Conservation (phyloP, 495 filamentous ascomycete genomes). For the Podospora pseudoanserina region DNA sequence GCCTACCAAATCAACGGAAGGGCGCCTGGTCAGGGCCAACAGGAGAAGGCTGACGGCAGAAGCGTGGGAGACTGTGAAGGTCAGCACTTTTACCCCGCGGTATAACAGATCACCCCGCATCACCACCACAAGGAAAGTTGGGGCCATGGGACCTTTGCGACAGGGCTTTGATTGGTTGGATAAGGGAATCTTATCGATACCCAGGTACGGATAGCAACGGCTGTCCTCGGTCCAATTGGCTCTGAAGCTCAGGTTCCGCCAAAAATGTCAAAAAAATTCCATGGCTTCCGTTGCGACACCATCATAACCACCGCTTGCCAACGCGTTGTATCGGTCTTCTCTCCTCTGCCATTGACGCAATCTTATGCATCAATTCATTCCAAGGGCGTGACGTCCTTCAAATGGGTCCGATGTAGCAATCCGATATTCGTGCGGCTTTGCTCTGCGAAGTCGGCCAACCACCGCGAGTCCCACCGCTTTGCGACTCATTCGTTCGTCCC, state of each 20-base stretch:
- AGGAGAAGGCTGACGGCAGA: background rate
- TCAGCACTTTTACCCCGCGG: background rate
- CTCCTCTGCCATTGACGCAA: slow-evolving; percentile 7
- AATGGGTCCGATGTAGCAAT: background rate
- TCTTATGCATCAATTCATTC: slow-evolving; percentile 12
- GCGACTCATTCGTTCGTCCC: slow-evolving; percentile 12
- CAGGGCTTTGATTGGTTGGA: slow-evolving; percentile 19
- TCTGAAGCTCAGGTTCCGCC: background rate
- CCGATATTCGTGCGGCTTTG: slow-evolving; percentile 2
- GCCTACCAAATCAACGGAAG: slow-evolving; percentile 4
- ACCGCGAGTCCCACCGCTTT: slow-evolving; percentile 10
- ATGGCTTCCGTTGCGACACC: background rate
- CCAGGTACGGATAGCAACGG: slow-evolving; percentile 27
- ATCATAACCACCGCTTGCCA: slow-evolving; percentile 12
- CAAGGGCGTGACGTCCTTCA: background rate
- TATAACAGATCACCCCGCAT: background rate
- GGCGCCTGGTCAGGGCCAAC: background rate
- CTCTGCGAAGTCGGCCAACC: background rate
- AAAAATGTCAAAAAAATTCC: slow-evolving; percentile 15
- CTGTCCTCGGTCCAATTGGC: slow-evolving; percentile 29
- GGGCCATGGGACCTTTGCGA: slow-evolving; percentile 8
- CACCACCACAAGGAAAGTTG: background rate
- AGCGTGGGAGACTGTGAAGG: background rate
- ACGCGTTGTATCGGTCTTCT: slow-evolving; percentile 21
- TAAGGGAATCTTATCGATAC: background rate